These are phyloP conservation scores for Senna siamea DNA, from an alignment of 306 rosid genomes.

Conservation along the genomic window DNA sequence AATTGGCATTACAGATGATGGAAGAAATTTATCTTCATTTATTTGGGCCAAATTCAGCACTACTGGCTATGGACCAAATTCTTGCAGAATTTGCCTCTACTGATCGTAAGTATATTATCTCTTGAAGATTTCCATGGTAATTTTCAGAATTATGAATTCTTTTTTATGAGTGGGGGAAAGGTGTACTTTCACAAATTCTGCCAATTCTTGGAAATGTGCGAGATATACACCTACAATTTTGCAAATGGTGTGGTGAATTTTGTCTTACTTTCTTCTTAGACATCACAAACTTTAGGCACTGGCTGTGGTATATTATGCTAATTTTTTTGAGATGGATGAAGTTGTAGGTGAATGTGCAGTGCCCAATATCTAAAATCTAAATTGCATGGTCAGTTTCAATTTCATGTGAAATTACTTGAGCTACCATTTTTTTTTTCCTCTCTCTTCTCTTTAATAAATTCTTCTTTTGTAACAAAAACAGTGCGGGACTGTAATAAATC, in stretches of 20 bases:
- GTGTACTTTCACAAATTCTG: constrained; percentile 88
- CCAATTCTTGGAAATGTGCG: constrained; percentile 97
- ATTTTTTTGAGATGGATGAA: constrained; percentile 37
- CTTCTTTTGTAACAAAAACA: too few relatives aligned
- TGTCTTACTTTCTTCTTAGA: constrained; percentile 32
- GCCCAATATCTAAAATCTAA: not conserved
- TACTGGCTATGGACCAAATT: constrained; percentile 90
- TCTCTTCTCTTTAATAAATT: too few relatives aligned
- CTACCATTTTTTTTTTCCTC: too few relatives aligned
- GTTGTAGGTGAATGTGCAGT: not conserved
- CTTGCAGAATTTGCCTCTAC: constrained; percentile 92
- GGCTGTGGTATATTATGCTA: constrained; percentile 16
- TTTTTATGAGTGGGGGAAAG: constrained; percentile 59
- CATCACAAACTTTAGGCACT: not conserved
- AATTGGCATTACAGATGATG: constrained; percentile 80
- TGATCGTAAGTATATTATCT: constrained; percentile 61
- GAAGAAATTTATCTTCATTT: constrained; percentile 92
- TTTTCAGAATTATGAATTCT: not conserved
- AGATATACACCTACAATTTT: constrained; percentile 76
- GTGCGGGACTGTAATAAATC: too few relatives aligned
- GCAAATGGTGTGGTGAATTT: constrained; percentile 74
- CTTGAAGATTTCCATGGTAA: not conserved
- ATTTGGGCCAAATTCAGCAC: constrained; percentile 75
- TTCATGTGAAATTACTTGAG: constrained; percentile 6
- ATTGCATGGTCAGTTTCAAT: too few relatives aligned